phyloP scores from a whole-genome alignment of 768 basidiomycete species.

The Kwoniella dendrophila region DNA sequence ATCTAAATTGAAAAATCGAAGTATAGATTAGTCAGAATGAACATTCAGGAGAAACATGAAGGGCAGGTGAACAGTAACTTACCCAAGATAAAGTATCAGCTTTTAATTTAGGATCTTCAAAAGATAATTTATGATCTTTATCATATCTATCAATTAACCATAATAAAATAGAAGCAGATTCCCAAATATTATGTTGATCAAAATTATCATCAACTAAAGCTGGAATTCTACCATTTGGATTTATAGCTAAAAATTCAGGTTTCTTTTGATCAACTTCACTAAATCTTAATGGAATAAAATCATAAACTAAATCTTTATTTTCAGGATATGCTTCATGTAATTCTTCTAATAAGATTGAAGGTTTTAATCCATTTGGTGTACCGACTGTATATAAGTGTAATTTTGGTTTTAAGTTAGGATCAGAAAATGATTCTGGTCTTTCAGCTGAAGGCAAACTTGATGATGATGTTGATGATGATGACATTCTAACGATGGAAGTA shows the following conservation, averaged over 20 bases:
- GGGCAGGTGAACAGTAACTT: too few species aligned
- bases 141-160: slow-evolving; percentile 80
- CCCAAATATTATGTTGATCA: slow-evolving; percentile 53
- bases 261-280: slow-evolving; percentile 75
- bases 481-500: too few species aligned
- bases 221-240: slow-evolving; percentile 58
- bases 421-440: slow-evolving; percentile 20
- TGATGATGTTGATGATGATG: too few species aligned
- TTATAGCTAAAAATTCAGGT: slow-evolving; percentile 70
- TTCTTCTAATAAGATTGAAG: slow-evolving; percentile 67
- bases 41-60: too few species aligned
- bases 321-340: slow-evolving; percentile 62
- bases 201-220: slow-evolving; percentile 55
- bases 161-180: slow-evolving; percentile 73
- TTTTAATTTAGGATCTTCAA: slow-evolving; percentile 63
- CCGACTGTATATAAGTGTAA: slow-evolving; percentile 59
- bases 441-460: too few species aligned
- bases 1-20: too few species aligned
- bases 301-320: slow-evolving; percentile 50
- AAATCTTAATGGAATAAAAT: slow-evolving; percentile 61
- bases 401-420: slow-evolving; percentile 23
- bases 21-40: too few species aligned
- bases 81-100: slow-evolving; percentile 73
- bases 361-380: slow-evolving; percentile 64
- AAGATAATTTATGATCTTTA: slow-evolving; percentile 67